phyloP scores from a whole-genome alignment of 169 alveolate genomes.

The Cryptosporidium ryanae region DNA sequence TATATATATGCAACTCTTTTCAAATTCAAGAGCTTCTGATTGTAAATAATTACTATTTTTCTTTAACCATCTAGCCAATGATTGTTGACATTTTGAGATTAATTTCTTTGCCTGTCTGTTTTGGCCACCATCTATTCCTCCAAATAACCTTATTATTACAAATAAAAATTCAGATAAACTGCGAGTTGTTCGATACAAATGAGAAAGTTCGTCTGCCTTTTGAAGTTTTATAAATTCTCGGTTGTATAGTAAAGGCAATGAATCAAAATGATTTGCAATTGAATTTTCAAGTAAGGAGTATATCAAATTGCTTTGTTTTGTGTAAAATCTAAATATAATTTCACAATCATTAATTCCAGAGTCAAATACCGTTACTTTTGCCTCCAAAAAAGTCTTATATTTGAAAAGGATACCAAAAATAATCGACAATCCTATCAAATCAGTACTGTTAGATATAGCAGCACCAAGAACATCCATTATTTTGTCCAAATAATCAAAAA shows the following conservation, averaged over 20 bases:
- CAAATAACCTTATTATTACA: constrained; percentile 8
- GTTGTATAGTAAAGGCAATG: constrained; percentile 1
- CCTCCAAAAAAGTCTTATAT: background rate
- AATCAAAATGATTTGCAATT: background rate
- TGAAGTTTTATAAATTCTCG: constrained; percentile 15
- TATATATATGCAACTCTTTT: constrained; percentile 33
- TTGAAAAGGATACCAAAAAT: constrained; percentile 1
- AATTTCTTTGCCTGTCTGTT: constrained; percentile 2
- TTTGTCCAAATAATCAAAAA: constrained; percentile 10
- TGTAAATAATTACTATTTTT: background rate
- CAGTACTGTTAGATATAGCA: constrained; percentile 20
- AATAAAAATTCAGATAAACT: constrained; percentile 37
- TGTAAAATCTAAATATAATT: constrained; percentile 5
- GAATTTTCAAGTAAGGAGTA: constrained; percentile 25
- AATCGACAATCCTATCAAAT: constrained; percentile 29
- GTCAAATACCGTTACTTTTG: constrained; percentile 18
- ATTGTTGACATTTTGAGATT: background rate
- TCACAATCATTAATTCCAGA: constrained; percentile 10
- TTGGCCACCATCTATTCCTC: background rate
- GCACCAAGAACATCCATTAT: background rate
- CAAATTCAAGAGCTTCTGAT: constrained; percentile 5
- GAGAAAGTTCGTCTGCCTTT: background rate
- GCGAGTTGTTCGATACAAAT: constrained; percentile 28
- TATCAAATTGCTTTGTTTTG: constrained; percentile 3
- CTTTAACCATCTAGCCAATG: constrained; percentile 48